These are phyloP conservation scores for Auriscalpium orientale DNA, from an alignment of 768 basidiomycete genomes.

Conservation along the genomic window DNA sequence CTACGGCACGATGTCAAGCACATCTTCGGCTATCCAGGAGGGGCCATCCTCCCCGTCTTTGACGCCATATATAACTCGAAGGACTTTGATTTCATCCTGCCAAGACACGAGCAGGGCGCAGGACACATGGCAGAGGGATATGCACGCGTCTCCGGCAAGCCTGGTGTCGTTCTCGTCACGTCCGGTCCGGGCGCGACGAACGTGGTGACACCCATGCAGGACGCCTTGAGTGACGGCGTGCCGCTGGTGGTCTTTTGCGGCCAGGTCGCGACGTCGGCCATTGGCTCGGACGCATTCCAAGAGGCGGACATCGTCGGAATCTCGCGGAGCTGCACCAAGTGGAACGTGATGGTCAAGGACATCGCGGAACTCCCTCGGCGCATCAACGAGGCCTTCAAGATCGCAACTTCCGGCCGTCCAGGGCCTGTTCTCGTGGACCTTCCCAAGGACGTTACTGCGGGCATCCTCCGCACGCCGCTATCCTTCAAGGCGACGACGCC, in stretches of 20 bases:
- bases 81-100: slow-evolving; percentile 92
- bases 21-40: slow-evolving; percentile 96
- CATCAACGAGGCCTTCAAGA: slow-evolving; percentile 99
- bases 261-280: slow-evolving; percentile 98
- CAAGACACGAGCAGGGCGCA: slow-evolving; percentile 95
- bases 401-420: slow-evolving; percentile 93
- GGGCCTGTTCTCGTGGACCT: slow-evolving; percentile 97
- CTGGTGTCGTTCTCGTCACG: slow-evolving; percentile 96
- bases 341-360: slow-evolving; percentile 99
- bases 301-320: slow-evolving; percentile 97
- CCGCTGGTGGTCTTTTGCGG: slow-evolving; percentile 94
- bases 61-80: slow-evolving; percentile 97
- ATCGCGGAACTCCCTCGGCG: slow-evolving; percentile 89
- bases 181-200: slow-evolving; percentile 98
- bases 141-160: slow-evolving; percentile 93
- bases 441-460: slow-evolving; percentile 97
- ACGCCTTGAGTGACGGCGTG: slow-evolving; percentile 89
- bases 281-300: slow-evolving; percentile 98
- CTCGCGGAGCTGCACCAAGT: slow-evolving; percentile 95
- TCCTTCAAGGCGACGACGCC: slow-evolving; percentile 84
- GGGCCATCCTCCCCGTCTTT: slow-evolving; percentile 98
- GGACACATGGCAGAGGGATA: slow-evolving; percentile 99
- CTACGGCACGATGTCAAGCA: slow-evolving; percentile 93
- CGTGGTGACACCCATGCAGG: slow-evolving; percentile 96
- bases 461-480: slow-evolving; percentile 77